Evolutionary conservation across 2,329 filamentous ascomycete species (phyloP), one percentile per base, ranked within the genome.

Genomic region (Trichoderma arundinaceum): DNA sequence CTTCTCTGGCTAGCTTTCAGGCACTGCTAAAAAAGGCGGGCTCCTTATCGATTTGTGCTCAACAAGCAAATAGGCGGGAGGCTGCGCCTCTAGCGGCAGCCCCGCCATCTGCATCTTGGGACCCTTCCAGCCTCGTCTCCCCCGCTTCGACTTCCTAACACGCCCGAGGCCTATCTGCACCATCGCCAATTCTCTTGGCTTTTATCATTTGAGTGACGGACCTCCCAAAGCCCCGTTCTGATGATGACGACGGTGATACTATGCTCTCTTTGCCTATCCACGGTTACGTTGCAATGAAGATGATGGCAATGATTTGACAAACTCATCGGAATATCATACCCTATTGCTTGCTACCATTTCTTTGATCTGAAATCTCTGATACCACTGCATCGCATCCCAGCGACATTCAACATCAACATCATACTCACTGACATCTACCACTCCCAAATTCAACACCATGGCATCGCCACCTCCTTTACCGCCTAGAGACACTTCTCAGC

Each of bases 381-480:
- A 3, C 15, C 58, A 8, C 8, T 32, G 15, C 5, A 5, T 10
- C 22, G 7, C n/a, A 38, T 15, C 22, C 54, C 22, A 10, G 15
- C 17, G 4, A 7, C 13, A 49, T 13, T 19, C 22, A 28, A 33
- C 8, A n/a, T 9, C 17, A 4, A 48, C 17, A 12, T 17, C 19
- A 4, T 13, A 12, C 17, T 5, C 44, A 22, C 28, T 17, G 4
- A 12, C 35, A 57, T 57, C 12, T 1, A 19, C 4, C 22, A 33
- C 38, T 15, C 12, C 10, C n/a, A 19, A 35, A 33, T 28, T 7
- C 44, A 28, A 15, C 54, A n/a, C 17, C 39, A 66, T 66, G 64
- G 57, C 57, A 28, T 56, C 57, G 22, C 57, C 64, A 35, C 57
- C 62, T 48, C 62, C 62, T 22, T 41, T 58, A 13, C 54, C 54